Evolutionary conservation across 768 basidiomycete genomes (phyloP).

Genomic region (Pluteus cervinus): DNA sequence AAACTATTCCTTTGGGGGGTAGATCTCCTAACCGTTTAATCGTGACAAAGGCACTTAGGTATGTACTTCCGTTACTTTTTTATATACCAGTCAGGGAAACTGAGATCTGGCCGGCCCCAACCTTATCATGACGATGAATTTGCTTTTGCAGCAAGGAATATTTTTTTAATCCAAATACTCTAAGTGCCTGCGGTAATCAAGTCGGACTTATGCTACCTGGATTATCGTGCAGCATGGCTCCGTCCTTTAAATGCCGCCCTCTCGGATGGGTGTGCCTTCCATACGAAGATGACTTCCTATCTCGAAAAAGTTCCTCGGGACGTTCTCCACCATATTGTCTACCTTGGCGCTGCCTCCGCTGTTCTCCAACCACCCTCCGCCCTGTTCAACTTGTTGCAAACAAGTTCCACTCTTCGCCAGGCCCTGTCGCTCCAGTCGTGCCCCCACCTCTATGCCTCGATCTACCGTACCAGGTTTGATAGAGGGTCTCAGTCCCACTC

Average conservation of each 20-base stretch:
- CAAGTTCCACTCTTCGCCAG: slow-evolving; percentile 36
- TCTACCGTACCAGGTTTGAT: slow-evolving; percentile 49
- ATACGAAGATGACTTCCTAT: slow-evolving; percentile 33
- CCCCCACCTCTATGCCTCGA: slow-evolving; percentile 51
- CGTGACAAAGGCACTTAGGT: too few species aligned
- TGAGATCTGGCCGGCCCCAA: too few species aligned
- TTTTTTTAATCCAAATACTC: too few species aligned
- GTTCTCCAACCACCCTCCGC: slow-evolving; percentile 31
- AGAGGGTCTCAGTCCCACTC: slow-evolving; percentile 16
- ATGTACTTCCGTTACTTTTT: too few species aligned
- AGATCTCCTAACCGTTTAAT: too few species aligned
- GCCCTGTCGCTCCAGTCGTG: slow-evolving; percentile 34
- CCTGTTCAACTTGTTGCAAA: slow-evolving; percentile 39
- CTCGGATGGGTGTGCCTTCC: too few species aligned
- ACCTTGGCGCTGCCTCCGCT: slow-evolving; percentile 34
- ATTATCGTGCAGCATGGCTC: slow-evolving; percentile 5
- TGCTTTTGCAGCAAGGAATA: too few species aligned
- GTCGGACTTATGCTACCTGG: too few species aligned
- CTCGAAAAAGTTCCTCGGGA: slow-evolving; percentile 49
- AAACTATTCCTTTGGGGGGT: too few species aligned
- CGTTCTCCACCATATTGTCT: slow-evolving; percentile 50
- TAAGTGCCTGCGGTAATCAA: too few species aligned
- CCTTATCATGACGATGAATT: too few species aligned
- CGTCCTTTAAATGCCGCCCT: too few species aligned
- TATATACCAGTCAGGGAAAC: not conserved